Percentiles rank a stretch among this genome's conserved stretches.
Evolutionary conservation across 352 stramenopile species (phyloP).

Genomic region (Phytophthora quininea): DNA sequence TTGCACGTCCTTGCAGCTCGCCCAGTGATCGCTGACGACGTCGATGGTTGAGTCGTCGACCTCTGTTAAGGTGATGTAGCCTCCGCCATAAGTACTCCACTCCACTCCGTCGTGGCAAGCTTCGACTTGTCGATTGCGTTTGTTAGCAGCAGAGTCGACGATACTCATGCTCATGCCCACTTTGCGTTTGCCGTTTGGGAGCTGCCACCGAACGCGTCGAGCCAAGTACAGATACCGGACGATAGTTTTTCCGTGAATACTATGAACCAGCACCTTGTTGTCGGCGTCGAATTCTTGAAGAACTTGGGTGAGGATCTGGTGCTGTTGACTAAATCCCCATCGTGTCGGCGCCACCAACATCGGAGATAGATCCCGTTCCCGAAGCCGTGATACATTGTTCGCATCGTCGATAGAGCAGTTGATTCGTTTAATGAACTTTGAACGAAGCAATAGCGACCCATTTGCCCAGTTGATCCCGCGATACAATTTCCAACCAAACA

Average conservation of each 20-base stretch:
- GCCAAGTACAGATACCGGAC: conserved; percentile 31
- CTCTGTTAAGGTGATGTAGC: neutral
- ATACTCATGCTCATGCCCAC: conserved; percentile 19
- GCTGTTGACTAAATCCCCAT: neutral
- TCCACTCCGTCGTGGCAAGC: conserved; percentile 2
- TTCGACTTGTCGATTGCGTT: conserved; percentile 18
- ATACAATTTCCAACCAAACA: neutral
- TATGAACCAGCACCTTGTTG: conserved; percentile 20
- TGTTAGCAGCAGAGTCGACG: conserved; percentile 25
- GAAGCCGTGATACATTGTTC: too few relatives aligned
- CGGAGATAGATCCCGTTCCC: too few relatives aligned
- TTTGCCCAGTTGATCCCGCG: too few relatives aligned
- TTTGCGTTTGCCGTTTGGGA: conserved; percentile 5
- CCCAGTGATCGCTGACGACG: conserved; percentile 31
- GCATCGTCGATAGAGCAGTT: neutral
- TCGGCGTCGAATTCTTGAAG: conserved; percentile 21
- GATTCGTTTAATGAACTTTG: neutral
- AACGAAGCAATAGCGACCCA: too few relatives aligned
- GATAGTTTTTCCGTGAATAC: conserved; percentile 5
- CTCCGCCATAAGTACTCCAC: conserved; percentile 21
- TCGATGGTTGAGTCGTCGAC: conserved; percentile 24
- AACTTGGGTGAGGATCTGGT: neutral
- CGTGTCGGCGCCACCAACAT: too few relatives aligned
- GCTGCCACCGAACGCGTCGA: neutral
- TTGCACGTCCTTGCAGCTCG: conserved; percentile 30